Conservation (phyloP, 768 basidiomycete species). For the Termitomyces heimii region DNA sequence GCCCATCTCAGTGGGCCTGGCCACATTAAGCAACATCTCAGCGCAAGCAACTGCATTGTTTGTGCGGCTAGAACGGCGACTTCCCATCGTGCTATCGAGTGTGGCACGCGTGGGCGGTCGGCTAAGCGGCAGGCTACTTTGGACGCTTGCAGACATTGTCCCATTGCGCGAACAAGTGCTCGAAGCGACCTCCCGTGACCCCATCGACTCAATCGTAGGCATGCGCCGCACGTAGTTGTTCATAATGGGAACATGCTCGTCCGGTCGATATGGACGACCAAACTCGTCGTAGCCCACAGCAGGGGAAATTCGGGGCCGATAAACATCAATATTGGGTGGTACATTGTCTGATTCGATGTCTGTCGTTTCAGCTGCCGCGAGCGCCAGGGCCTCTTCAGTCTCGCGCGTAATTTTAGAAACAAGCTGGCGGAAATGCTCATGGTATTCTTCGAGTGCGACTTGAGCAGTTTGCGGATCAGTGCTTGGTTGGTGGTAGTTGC, state of each 20-base stretch:
- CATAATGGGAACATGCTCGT: slow-evolving; percentile 52
- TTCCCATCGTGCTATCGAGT: slow-evolving; percentile 21
- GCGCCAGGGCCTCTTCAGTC: slow-evolving; percentile 40
- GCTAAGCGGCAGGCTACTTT: slow-evolving; percentile 20
- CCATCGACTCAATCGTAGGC: slow-evolving; percentile 78
- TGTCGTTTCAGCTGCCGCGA: slow-evolving; percentile 25
- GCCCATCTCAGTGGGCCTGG: slow-evolving; percentile 25
- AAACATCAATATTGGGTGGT: not conserved
- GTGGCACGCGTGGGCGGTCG: slow-evolving; percentile 35
- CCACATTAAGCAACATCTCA: slow-evolving; percentile 20
- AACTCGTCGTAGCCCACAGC: slow-evolving; percentile 42
- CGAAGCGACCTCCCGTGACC: slow-evolving; percentile 51
- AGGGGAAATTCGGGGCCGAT: slow-evolving; percentile 14
- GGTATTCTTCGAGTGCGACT: slow-evolving; percentile 35
- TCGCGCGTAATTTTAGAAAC: slow-evolving; percentile 47
- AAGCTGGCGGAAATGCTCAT: slow-evolving; percentile 45
- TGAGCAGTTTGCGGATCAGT: slow-evolving; percentile 18
- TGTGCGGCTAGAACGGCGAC: slow-evolving; percentile 30
- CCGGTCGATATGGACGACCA: slow-evolving; percentile 38
- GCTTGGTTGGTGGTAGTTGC: not conserved
- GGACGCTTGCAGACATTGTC: slow-evolving; percentile 14
- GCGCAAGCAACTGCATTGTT: slow-evolving; percentile 27
- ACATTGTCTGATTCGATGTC: slow-evolving; percentile 16
- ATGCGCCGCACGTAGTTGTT: slow-evolving; percentile 65
- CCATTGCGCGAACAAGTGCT: slow-evolving; percentile 16